phyloP scores from a whole-genome alignment of 1,139 yeast species.

The Zygosaccharomyces pseudobailii region DNA sequence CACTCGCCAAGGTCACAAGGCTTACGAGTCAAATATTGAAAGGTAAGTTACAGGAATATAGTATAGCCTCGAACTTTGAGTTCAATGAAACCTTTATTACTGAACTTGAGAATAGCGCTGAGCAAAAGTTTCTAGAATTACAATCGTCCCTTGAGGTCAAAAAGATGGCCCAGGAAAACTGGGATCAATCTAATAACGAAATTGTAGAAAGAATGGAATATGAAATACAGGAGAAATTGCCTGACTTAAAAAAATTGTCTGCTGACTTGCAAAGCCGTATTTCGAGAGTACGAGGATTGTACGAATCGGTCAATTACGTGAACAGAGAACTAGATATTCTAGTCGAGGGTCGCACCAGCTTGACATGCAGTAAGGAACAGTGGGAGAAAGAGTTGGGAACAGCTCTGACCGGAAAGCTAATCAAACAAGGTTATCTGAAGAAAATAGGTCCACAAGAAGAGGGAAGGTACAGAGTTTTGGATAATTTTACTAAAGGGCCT shows the following conservation, averaged over 20 bases:
- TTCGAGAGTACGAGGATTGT: constrained; percentile 21
- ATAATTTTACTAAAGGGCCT: constrained; percentile 28
- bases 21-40: constrained; percentile 16
- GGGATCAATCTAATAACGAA: constrained; percentile 20
- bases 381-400: constrained; percentile 30
- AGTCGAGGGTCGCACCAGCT: constrained; percentile 22
- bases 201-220: constrained; percentile 11
- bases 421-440: constrained; percentile 22
- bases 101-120: constrained; percentile 14
- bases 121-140: constrained; percentile 20
- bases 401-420: constrained; percentile 20
- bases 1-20: constrained; percentile 15
- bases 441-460: constrained; percentile 15
- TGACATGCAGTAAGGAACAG: constrained; percentile 21
- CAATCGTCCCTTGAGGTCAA: constrained; percentile 23
- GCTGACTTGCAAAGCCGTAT: constrained; percentile 18
- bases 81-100: constrained; percentile 12
- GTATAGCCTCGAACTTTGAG: constrained; percentile 1
- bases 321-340: constrained; percentile 26
- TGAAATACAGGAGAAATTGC: constrained; percentile 11
- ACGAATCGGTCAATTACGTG: constrained; percentile 22
- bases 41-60: constrained; percentile 16
- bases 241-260: constrained; percentile 15
- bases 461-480: constrained; percentile 21
- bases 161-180: constrained; percentile 21